These are phyloP conservation scores for Apiospora marii DNA, from an alignment of 2,329 filamentous ascomycete genomes.

Conservation along the genomic window DNA sequence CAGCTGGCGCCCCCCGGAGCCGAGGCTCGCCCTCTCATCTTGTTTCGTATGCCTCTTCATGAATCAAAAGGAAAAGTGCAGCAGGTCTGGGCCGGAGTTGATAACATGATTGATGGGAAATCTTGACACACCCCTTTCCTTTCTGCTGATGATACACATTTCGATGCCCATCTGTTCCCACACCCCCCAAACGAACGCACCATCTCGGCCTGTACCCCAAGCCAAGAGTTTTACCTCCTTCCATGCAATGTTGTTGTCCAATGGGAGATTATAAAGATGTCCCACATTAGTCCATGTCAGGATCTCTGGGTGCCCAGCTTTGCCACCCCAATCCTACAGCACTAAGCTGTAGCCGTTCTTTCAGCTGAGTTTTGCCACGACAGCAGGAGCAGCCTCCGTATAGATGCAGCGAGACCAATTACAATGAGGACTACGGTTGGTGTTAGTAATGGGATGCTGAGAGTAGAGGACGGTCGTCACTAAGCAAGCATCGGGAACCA, in stretches of 20 bases:
- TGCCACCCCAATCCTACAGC: background rate
- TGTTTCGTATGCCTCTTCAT: background rate
- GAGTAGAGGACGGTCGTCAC: background rate
- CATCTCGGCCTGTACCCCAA: background rate
- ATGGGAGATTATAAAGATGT: slow-evolving; percentile 14
- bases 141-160: background rate
- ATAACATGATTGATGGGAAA: slow-evolving; percentile 21
- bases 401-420: background rate
- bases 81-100: slow-evolving; percentile 7
- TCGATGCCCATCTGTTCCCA: background rate
- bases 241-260: background rate
- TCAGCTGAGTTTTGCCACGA: slow-evolving; percentile 5
- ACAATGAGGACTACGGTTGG: background rate
- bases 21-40: background rate
- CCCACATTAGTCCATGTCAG: slow-evolving; percentile 15
- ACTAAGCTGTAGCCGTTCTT: background rate
- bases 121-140: background rate
- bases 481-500: background rate
- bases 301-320: background rate
- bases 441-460: background rate
- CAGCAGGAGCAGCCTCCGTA: background rate
- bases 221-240: background rate
- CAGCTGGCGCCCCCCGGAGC: background rate
- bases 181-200: background rate
- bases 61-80: background rate